phyloP scores from a whole-genome alignment of 2,329 filamentous ascomycete genomes.

The Monosporascus ibericus region DNA sequence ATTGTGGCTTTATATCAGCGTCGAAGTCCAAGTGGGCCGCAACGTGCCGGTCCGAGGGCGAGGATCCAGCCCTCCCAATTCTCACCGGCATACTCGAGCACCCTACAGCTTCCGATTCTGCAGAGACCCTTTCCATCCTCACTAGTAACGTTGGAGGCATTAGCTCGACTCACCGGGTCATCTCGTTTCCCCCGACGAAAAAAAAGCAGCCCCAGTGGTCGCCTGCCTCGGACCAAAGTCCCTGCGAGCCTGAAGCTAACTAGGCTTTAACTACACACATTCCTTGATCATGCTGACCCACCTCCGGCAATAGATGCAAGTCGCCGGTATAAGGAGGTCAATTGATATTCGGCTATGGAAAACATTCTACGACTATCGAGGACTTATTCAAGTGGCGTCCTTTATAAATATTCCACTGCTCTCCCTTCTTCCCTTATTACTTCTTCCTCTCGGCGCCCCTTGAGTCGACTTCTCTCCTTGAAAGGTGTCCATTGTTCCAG shows the following conservation, averaged over 20 bases:
- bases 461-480: constrained; percentile 7
- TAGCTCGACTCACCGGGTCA: constrained; percentile 1
- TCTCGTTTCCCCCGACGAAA: background rate
- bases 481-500: constrained; percentile 5
- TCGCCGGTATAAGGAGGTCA: constrained; percentile 13
- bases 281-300: constrained; percentile 16
- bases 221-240: constrained; percentile 33
- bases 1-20: constrained; percentile 13
- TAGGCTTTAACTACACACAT: constrained; percentile 17
- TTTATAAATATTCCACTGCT: constrained; percentile 26
- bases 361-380: constrained; percentile 8
- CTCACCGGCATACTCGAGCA: background rate
- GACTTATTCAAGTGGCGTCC: constrained; percentile 10
- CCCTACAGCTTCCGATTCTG: background rate
- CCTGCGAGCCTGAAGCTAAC: constrained; percentile 24
- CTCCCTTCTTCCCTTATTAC: constrained; percentile 7
- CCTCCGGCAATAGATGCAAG: constrained; percentile 22
- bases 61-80: constrained; percentile 1
- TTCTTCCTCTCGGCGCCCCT: constrained; percentile 7
- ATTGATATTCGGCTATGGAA: constrained; percentile 30
- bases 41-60: constrained; percentile 3
- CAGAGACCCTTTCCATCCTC: background rate
- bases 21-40: constrained; percentile 9
- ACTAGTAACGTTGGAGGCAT: background rate
- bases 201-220: constrained; percentile 12